Evolutionary conservation across 805 yeast species (phyloP).

Genomic region (Cyberlindnera lachancei): DNA sequence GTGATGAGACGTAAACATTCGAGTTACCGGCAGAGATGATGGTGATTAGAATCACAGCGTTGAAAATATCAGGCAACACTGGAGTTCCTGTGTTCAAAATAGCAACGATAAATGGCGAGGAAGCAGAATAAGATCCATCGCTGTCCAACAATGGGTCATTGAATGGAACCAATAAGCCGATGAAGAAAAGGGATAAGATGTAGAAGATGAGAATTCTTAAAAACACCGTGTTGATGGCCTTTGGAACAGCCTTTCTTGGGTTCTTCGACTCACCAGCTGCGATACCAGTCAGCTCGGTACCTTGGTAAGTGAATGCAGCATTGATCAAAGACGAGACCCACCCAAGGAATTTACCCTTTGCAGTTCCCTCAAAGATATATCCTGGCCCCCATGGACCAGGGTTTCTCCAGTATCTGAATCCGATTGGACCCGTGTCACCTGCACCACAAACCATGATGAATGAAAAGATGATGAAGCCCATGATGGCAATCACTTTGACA

Average conservation of each 20-base stretch:
- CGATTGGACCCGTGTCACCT: conserved; percentile 60
- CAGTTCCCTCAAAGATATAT: conserved; percentile 36
- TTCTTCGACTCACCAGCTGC: conserved; percentile 68
- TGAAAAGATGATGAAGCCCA: conserved; percentile 64
- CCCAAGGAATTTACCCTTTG: conserved; percentile 57
- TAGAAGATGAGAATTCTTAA: conserved; percentile 60
- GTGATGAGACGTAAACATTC: conserved; percentile 63
- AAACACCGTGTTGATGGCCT: conserved; percentile 63
- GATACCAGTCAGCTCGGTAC: conserved; percentile 70
- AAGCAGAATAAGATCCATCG: conserved; percentile 33
- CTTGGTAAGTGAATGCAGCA: conserved; percentile 78
- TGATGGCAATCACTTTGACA: conserved; percentile 57
- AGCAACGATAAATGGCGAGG: conserved; percentile 71
- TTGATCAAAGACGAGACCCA: conserved; percentile 63
- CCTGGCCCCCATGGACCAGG: conserved; percentile 76
- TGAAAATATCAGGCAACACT: conserved; percentile 61
- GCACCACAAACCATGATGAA: conserved; percentile 73
- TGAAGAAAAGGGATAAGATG: conserved; percentile 55
- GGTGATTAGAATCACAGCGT: conserved; percentile 60
- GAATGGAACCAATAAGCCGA: conserved; percentile 65
- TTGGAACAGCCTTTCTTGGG: conserved; percentile 66
- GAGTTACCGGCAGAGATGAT: conserved; percentile 78
- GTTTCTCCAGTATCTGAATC: conserved; percentile 75
- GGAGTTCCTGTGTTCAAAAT: conserved; percentile 60
- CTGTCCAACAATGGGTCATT: conserved; percentile 46